Conservation (phyloP, 2,329 filamentous ascomycete species). For the Calonectria hongkongensis region DNA sequence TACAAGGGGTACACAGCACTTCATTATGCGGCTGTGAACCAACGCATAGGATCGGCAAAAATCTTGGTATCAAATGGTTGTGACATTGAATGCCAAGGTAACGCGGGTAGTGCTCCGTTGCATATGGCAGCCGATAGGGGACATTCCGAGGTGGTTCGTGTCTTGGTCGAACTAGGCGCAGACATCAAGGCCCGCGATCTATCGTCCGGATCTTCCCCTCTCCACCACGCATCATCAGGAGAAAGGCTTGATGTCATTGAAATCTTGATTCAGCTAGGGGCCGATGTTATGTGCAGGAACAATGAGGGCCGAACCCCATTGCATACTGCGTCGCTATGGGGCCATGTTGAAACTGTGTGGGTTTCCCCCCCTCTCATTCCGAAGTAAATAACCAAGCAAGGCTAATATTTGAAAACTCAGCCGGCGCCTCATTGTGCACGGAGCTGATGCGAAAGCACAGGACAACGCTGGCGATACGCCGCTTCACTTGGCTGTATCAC, state of each 20-base stretch:
- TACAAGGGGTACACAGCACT: not conserved
- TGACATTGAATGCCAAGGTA: not conserved
- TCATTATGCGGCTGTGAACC: not conserved
- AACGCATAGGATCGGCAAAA: not conserved
- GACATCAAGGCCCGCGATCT: not conserved
- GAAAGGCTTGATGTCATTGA: not conserved
- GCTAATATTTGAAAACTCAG: not conserved
- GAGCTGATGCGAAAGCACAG: not conserved
- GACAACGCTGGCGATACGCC: not conserved
- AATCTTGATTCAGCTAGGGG: not conserved
- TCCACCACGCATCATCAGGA: not conserved
- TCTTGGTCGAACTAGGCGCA: not conserved
- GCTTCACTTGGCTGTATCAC: not conserved
- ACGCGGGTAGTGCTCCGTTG: not conserved
- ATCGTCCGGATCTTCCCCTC: not conserved
- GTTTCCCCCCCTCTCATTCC: not conserved
- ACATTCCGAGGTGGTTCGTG: not conserved
- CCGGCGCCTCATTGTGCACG: not conserved
- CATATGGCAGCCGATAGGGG: not conserved
- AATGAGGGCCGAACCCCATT: not conserved
- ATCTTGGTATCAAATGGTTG: not conserved
- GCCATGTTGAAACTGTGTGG: not conserved
- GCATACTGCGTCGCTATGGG: not conserved
- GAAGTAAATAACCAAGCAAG: too few species aligned
- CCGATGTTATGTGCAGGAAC: not conserved